A percentile compares a stretch with the other conserved stretches of the same genome.
These are phyloP conservation scores for Syncephalastrum sp. DNA, from an alignment of 371 early-diverging fungal species.

Conservation along the genomic window DNA sequence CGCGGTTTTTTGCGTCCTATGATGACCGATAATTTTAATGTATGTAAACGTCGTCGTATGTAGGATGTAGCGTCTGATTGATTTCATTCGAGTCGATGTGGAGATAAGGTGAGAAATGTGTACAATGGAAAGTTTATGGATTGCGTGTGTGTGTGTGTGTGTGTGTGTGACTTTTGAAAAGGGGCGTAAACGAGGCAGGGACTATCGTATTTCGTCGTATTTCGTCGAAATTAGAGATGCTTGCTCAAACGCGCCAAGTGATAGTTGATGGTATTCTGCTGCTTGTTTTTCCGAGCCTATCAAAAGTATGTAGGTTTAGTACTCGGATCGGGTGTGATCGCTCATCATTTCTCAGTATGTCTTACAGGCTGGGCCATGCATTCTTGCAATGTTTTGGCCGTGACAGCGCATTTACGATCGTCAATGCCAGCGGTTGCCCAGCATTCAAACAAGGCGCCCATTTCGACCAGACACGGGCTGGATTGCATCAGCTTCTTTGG, in stretches of 20 bases:
- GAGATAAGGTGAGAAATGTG: too few relatives aligned
- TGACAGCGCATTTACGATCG: constrained; percentile 54
- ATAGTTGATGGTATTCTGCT: constrained; percentile 63
- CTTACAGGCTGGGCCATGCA: constrained; percentile 67
- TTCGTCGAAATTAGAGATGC: constrained; percentile 42
- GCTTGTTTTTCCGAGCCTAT: constrained; percentile 52
- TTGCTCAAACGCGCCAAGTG: constrained; percentile 69
- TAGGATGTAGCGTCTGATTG: too few relatives aligned
- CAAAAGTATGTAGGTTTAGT: not conserved
- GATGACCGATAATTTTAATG: too few relatives aligned
- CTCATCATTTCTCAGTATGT: constrained; percentile 4
- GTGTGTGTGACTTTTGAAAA: too few relatives aligned
- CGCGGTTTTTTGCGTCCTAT: too few relatives aligned
- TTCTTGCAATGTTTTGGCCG: constrained; percentile 55
- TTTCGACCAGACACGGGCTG: constrained; percentile 63
- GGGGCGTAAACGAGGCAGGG: too few relatives aligned
- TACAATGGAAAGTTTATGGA: too few relatives aligned
- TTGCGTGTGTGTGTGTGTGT: too few relatives aligned
- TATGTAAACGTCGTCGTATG: too few relatives aligned
- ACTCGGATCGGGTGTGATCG: not conserved
- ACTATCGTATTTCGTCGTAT: too few relatives aligned
- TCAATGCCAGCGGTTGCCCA: constrained; percentile 64
- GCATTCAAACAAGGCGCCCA: constrained; percentile 68
- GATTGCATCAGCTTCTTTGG: constrained; percentile 64
- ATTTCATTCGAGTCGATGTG: too few relatives aligned